Conservation (phyloP, 2,329 filamentous ascomycete genomes). For the Cordyceps fumosorosea region DNA sequence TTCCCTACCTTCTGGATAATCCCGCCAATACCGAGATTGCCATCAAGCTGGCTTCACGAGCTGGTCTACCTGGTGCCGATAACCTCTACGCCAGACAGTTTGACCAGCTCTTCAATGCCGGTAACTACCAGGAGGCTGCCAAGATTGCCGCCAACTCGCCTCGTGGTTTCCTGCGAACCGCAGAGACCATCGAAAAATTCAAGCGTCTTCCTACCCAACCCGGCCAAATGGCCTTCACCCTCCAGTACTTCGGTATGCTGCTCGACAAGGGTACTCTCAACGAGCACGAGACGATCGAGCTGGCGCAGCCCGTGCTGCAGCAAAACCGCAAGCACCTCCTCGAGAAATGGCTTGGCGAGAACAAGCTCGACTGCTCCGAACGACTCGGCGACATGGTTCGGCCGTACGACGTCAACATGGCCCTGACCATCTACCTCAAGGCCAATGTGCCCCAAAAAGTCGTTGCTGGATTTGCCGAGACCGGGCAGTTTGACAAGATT, state of each 20-base stretch:
- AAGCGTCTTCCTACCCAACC: slow-evolving; percentile 76
- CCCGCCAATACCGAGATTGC: slow-evolving; percentile 89
- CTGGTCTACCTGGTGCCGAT: slow-evolving; percentile 88
- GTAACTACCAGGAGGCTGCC: slow-evolving; percentile 80
- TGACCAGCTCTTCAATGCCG: slow-evolving; percentile 73
- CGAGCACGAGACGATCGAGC: slow-evolving; percentile 86
- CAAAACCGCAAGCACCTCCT: slow-evolving; percentile 93
- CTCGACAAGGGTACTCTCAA: slow-evolving; percentile 93
- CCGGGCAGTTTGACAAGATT: slow-evolving; percentile 95
- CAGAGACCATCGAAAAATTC: slow-evolving; percentile 93
- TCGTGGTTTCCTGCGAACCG: slow-evolving; percentile 86
- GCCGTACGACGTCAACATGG: slow-evolving; percentile 80
- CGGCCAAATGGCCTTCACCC: slow-evolving; percentile 84
- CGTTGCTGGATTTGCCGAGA: slow-evolving; percentile 89
- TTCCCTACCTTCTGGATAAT: slow-evolving; percentile 93
- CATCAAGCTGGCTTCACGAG: slow-evolving; percentile 92
- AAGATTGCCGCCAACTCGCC: slow-evolving; percentile 97
- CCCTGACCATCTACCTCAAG: slow-evolving; percentile 82
- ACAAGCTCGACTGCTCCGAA: slow-evolving; percentile 93
- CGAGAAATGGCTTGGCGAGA: slow-evolving; percentile 96
- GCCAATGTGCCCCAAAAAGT: slow-evolving; percentile 91
- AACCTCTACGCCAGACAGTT: slow-evolving; percentile 90
- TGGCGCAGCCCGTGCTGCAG: slow-evolving; percentile 83
- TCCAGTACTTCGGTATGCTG: slow-evolving; percentile 97
- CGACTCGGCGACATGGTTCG: slow-evolving; percentile 93